These are phyloP conservation scores for Polychaeton citri DNA, from an alignment of 2,329 filamentous ascomycete species.

Conservation along the genomic window DNA sequence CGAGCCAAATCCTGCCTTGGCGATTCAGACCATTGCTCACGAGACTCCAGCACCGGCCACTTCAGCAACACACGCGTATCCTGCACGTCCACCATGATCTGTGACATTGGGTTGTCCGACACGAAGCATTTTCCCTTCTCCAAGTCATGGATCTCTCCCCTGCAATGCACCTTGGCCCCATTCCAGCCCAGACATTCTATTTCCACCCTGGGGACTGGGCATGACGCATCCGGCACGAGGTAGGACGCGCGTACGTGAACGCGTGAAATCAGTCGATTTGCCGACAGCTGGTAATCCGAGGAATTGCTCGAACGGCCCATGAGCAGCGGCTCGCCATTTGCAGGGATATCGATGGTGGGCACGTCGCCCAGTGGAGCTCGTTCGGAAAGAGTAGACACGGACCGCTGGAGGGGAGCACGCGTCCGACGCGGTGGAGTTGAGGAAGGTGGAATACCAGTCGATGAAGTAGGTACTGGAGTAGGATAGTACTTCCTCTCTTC, in stretches of 20 bases:
- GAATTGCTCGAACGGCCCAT: constrained; percentile 94
- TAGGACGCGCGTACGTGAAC: constrained; percentile 85
- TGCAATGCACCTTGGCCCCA: constrained; percentile 82
- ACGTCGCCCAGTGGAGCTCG: constrained; percentile 72
- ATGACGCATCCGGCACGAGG: constrained; percentile 51
- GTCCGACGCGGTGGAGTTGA: constrained; percentile 45
- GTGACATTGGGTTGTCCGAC: constrained; percentile 73
- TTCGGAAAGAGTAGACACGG: constrained; percentile 55
- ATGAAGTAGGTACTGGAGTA: constrained; percentile 86
- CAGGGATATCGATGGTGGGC: constrained; percentile 67
- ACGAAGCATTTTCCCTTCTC: constrained; percentile 79
- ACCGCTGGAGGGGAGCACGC: constrained; percentile 44
- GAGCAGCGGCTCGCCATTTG: constrained; percentile 65
- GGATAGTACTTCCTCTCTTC: constrained; percentile 57
- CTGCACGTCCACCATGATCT: constrained; percentile 92
- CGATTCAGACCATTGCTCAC: constrained; percentile 35
- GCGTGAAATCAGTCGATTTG: constrained; percentile 83
- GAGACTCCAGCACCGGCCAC: constrained; percentile 56
- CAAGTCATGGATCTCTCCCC: constrained; percentile 74
- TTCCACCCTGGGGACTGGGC: constrained; percentile 67
- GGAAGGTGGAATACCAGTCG: constrained; percentile 78
- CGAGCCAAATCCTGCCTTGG: constrained; percentile 53
- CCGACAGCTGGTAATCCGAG: constrained; percentile 86
- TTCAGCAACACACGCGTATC: constrained; percentile 78
- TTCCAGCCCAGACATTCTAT: constrained; percentile 94